Conservation (phyloP, 257 asterid genomes). For the Fraxinus cuspidata region DNA sequence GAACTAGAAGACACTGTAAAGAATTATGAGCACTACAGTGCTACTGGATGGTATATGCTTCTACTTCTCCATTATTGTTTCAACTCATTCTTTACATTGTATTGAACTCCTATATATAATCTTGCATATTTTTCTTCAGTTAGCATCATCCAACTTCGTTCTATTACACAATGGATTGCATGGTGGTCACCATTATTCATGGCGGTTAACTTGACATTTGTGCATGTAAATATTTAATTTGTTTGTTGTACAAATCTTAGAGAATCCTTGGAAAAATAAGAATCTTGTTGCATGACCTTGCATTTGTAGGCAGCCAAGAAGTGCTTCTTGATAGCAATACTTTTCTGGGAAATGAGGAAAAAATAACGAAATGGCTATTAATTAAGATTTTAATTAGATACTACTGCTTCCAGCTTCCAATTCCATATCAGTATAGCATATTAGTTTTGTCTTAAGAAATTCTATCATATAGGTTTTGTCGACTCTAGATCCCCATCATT, state of each 20-base stretch:
- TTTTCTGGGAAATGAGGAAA: not conserved
- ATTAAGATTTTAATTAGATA: not conserved
- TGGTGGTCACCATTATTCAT: not conserved
- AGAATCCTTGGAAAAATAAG: not conserved
- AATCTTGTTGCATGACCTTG: not conserved
- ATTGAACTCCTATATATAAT: not conserved
- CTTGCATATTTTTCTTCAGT: not conserved
- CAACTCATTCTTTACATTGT: slow-evolving; percentile 1
- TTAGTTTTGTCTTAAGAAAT: slow-evolving; percentile 12
- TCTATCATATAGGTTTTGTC: slow-evolving; percentile 3
- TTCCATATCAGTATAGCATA: not conserved
- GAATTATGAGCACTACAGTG: slow-evolving; percentile 56
- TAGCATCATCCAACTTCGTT: not conserved
- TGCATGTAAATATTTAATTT: not conserved
- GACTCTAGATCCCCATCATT: not conserved
- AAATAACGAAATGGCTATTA: not conserved
- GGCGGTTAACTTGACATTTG: not conserved
- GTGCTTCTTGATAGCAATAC: not conserved
- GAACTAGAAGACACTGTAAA: slow-evolving; percentile 81
- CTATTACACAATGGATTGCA: not conserved
- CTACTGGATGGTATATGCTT: slow-evolving; percentile 60
- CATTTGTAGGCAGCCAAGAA: not conserved
- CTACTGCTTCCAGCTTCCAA: slow-evolving; percentile 1
- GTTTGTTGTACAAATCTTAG: not conserved
- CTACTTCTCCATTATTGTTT: slow-evolving; percentile 6